Conservation (phyloP, 306 rosid genomes). For the cucumber (Cucumis sativus) region DNA sequence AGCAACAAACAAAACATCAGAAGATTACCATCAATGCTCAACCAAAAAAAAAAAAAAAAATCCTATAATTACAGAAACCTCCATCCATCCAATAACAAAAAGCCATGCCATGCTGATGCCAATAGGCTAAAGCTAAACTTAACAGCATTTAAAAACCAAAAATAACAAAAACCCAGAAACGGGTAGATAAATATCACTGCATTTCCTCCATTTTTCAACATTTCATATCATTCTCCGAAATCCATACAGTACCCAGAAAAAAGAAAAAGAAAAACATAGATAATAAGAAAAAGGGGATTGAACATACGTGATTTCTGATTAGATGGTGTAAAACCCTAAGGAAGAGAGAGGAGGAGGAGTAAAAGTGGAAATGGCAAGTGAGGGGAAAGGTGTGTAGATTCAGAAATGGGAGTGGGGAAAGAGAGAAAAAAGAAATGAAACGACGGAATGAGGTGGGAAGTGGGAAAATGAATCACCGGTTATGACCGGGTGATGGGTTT, state of each 20-base stretch:
- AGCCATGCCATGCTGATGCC: neutral
- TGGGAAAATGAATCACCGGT: constrained; percentile 20
- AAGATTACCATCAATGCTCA: neutral
- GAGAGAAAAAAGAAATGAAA: neutral
- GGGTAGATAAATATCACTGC: neutral
- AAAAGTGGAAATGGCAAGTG: neutral
- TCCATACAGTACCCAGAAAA: neutral
- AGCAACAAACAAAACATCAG: neutral
- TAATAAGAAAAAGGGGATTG: neutral
- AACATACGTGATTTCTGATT: neutral
- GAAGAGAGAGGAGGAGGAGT: neutral
- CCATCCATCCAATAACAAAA: neutral
- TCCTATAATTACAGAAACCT: neutral
- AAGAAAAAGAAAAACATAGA: neutral
- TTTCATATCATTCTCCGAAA: neutral
- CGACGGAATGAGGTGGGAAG: neutral
- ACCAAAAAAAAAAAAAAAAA: neutral
- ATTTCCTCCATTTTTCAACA: neutral
- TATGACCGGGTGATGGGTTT: neutral
- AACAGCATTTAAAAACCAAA: neutral
- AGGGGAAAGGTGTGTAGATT: neutral
- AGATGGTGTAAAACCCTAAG: neutral
- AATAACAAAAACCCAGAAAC: neutral
- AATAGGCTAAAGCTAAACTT: neutral
- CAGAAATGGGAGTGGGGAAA: neutral